Percentiles rank a stretch among this genome's conserved stretches.
These are phyloP conservation scores for Hawksworthiomyces lignivorus DNA, from an alignment of 2,329 filamentous ascomycete species.

Conservation along the genomic window DNA sequence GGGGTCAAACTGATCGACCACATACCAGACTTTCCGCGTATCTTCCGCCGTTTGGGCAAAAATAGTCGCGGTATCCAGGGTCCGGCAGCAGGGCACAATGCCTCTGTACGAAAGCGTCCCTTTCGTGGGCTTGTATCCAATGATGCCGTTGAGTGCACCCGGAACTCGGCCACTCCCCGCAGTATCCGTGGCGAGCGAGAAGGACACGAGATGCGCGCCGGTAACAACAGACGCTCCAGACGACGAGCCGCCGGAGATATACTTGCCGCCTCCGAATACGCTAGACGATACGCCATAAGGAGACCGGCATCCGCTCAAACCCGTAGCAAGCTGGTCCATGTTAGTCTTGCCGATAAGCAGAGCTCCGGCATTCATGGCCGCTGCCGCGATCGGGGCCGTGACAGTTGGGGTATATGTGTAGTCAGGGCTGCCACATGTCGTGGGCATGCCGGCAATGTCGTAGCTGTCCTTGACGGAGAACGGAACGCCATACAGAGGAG, in stretches of 20 bases:
- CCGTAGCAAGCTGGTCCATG: conserved; percentile 56
- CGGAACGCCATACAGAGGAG: conserved; percentile 46
- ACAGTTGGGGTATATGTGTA: conserved; percentile 39
- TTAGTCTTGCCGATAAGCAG: conserved; percentile 51
- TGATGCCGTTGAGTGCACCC: conserved; percentile 44
- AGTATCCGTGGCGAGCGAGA: conserved; percentile 50
- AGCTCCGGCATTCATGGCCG: conserved; percentile 41
- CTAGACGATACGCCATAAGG: conserved; percentile 44
- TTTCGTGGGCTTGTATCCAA: conserved; percentile 44
- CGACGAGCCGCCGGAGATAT: conserved; percentile 42
- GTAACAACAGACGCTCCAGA: conserved; percentile 49
- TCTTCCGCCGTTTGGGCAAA: conserved; percentile 25
- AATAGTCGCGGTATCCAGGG: conserved; percentile 10
- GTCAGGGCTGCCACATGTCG: conserved; percentile 43
- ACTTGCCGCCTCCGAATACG: conserved; percentile 18
- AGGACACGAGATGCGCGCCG: conserved; percentile 42
- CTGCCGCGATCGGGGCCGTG: conserved; percentile 38
- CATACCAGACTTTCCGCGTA: conserved; percentile 39
- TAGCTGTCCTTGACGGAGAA: conserved; percentile 52
- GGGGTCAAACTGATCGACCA: conserved; percentile 35
- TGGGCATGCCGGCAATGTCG: conserved; percentile 41
- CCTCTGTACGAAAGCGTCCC: conserved; percentile 40
- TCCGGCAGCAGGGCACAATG: conserved; percentile 20
- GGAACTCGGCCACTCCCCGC: conserved; percentile 47
- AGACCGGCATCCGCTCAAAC: conserved; percentile 46